Conservation (phyloP, 2,329 filamentous ascomycete genomes). For the Xylaria multiplex region DNA sequence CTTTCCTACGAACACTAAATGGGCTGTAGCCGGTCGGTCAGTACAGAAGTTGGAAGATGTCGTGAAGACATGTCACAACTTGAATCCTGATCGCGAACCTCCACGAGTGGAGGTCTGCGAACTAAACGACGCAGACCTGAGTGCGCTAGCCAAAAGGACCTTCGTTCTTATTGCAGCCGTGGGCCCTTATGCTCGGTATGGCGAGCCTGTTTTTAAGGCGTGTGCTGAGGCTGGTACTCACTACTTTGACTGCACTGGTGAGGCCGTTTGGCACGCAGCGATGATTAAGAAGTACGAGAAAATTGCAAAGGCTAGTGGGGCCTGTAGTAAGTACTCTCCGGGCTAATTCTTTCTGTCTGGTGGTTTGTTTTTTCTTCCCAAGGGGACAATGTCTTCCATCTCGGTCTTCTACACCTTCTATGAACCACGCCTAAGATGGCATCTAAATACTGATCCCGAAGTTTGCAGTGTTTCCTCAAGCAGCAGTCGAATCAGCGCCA, state of each 20-base stretch:
- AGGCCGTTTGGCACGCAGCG: slow-evolving; percentile 64
- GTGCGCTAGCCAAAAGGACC: slow-evolving; percentile 64
- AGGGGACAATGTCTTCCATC: neutral
- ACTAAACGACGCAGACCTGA: slow-evolving; percentile 58
- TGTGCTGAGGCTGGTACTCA: slow-evolving; percentile 72
- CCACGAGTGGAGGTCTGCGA: slow-evolving; percentile 64
- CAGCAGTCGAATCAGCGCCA: slow-evolving; percentile 70
- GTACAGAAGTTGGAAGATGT: slow-evolving; percentile 71
- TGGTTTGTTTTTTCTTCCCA: neutral
- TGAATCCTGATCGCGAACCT: slow-evolving; percentile 72
- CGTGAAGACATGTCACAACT: slow-evolving; percentile 70
- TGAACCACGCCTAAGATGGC: no score
- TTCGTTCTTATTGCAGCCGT: slow-evolving; percentile 67
- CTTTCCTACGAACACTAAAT: slow-evolving; percentile 47
- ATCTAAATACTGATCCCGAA: neutral
- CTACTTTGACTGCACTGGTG: slow-evolving; percentile 72
- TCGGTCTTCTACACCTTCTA: no score
- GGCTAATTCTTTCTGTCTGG: neutral
- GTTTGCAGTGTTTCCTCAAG: slow-evolving; percentile 64
- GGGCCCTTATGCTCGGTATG: slow-evolving; percentile 67
- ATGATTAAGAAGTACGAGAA: slow-evolving; percentile 71
- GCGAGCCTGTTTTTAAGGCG: slow-evolving; percentile 68
- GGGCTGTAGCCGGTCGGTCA: slow-evolving; percentile 51
- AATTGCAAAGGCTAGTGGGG: slow-evolving; percentile 63
- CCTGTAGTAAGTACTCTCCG: slow-evolving; percentile 50